Evolutionary conservation across 805 yeast species (phyloP).

Genomic region (Pichia ethanolica): DNA sequence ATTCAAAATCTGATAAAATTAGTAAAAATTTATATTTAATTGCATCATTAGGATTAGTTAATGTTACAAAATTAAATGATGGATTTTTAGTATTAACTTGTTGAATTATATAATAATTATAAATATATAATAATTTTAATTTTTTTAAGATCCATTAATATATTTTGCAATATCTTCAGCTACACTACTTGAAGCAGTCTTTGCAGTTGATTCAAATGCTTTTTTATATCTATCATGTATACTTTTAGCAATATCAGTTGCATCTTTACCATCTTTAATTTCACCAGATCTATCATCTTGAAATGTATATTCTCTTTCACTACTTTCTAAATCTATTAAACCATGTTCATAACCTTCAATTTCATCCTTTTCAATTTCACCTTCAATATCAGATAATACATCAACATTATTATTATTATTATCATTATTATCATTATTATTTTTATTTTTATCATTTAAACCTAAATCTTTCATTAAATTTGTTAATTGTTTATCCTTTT

Average conservation of each 20-base stretch:
- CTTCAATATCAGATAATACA: constrained; percentile 33
- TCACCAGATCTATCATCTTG: constrained; percentile 59
- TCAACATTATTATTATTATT: constrained; percentile 3
- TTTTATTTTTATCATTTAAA: constrained; percentile 33
- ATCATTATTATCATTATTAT: constrained; percentile 31
- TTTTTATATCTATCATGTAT: constrained; percentile 65
- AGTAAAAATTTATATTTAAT: constrained; percentile 17
- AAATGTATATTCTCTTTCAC: constrained; percentile 62
- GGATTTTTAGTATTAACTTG: constrained; percentile 17
- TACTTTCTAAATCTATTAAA: constrained; percentile 33
- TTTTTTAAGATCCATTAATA: constrained; percentile 28
- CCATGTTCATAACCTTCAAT: constrained; percentile 35
- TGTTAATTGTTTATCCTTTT: constrained; percentile 63
- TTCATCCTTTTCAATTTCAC: constrained; percentile 41
- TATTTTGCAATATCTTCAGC: constrained; percentile 69
- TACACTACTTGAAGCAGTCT: constrained; percentile 53
- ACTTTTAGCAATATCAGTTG: constrained; percentile 42
- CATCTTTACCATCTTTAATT: constrained; percentile 37
- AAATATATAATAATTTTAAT: background rate
- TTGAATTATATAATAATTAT: background rate
- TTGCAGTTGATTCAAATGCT: constrained; percentile 60
- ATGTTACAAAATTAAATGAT: constrained; percentile 14
- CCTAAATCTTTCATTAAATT: constrained; percentile 85
- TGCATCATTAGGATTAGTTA: constrained; percentile 22
- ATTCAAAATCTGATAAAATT: constrained; percentile 3